Base-by-base conservation (phyloP, 495 filamentous ascomycete species). In the Penicillium manginii region DNA sequence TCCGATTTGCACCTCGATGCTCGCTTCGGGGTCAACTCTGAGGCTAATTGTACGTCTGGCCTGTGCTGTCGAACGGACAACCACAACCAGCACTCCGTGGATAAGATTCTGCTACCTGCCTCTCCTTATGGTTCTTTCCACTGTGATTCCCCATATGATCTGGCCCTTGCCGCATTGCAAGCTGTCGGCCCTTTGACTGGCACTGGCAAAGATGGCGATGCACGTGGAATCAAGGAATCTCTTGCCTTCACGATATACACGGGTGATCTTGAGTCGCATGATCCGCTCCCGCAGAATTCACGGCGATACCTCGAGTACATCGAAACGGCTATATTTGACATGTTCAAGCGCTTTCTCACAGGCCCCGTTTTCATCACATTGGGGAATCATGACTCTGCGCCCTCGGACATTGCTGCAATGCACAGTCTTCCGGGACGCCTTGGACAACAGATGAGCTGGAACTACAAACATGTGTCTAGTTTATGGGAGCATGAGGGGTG, bases 1-100 rank as follows among this genome's bases (percentile, higher is more conserved):
- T 84, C 81, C 0, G 84, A 87, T 57, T 78, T 86, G 43, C 84
- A 86, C 60, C 70, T 87, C 6, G 84, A 87, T 73, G 78, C 84
- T 18, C 71, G 84, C 42, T 86, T 84, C 64, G 66, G 72, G 9
- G 80, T 81, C 52, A 75, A 70, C 5, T 80, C 82, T 0, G 84
- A 87, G 59, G 83, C 81, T 19, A 82, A 85, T 60, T 86, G 84
- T 67, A 71, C 79, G 5, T 63, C 72, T 1, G 65, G 74, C 4
- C 59, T 87, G 53, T 87, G 84, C 65, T 87, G 84, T 56, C 74
- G 84, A 46, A 66, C 50, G n/a, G 78, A 81, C 51, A 69, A 66
- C 8, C 61, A 66, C 46, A 79, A 82, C 56, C 62, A 70, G 2
- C 66, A 57, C 12, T 63, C 65, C 0, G 49, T 58, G 2, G 57